These are phyloP conservation scores for Acanthamoeba sp. DNA, from an alignment of 208 protist genomes.

Conservation along the genomic window DNA sequence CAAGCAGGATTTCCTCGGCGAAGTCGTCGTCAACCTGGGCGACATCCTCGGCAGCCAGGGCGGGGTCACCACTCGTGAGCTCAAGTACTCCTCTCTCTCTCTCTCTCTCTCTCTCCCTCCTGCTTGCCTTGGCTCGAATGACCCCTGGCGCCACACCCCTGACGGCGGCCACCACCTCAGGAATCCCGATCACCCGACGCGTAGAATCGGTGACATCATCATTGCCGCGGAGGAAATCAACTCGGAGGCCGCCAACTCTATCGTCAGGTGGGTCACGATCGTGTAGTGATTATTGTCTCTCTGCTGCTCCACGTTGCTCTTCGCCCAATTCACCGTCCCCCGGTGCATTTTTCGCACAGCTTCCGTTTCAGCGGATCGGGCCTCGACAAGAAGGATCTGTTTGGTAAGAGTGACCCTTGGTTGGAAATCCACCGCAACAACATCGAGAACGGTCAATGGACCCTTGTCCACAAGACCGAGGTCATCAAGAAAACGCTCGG, in stretches of 20 bases:
- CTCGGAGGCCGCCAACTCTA: neutral
- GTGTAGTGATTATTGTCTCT: neutral
- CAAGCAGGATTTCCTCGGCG: constrained; percentile 21
- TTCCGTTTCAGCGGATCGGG: constrained; percentile 23
- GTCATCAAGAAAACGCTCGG: constrained; percentile 75
- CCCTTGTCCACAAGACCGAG: constrained; percentile 76
- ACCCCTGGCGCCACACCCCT: no score
- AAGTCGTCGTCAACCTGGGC: neutral
- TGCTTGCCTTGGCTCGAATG: neutral
- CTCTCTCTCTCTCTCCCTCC: neutral
- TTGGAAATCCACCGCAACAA: constrained; percentile 69
- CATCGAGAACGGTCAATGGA: constrained; percentile 50
- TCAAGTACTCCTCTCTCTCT: neutral
- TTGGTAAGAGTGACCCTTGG: constrained; percentile 65
- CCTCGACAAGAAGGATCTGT: constrained; percentile 82
- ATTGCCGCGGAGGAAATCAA: neutral
- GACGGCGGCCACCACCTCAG: neutral
- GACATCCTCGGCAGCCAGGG: neutral
- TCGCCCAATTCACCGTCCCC: neutral
- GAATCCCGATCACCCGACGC: neutral
- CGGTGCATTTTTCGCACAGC: neutral
- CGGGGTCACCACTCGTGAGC: no score
- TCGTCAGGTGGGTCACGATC: neutral
- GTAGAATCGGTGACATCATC: neutral
- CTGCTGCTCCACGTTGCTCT: no score